A percentile compares a stretch with the other conserved stretches of the same genome.
phyloP scores from a whole-genome alignment of 768 basidiomycete species.

The Boletus vermiculosoides region DNA sequence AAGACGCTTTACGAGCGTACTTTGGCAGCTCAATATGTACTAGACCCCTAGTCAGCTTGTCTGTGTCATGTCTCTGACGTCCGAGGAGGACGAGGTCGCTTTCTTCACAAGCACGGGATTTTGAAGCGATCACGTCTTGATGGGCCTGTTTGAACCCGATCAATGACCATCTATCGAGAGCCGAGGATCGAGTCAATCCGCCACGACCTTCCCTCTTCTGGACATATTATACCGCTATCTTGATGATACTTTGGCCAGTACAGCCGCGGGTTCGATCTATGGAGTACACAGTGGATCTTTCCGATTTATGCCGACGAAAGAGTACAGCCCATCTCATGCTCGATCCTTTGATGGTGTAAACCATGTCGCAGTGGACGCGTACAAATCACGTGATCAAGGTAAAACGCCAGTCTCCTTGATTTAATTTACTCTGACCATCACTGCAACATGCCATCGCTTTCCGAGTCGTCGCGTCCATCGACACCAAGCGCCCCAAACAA shows the following conservation, averaged over 20 bases:
- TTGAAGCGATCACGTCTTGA: not conserved
- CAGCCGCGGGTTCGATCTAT: not conserved
- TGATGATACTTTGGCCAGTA: too few relatives aligned
- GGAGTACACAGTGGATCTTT: not conserved
- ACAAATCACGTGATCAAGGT: slow-evolving; percentile 19
- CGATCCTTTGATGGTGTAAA: too few relatives aligned
- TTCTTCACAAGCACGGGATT: not conserved
- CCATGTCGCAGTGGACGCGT: not conserved
- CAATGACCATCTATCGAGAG: not conserved
- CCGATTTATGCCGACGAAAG: not conserved
- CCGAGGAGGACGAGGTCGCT: not conserved
- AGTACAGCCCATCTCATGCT: not conserved
- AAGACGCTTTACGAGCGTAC: not conserved
- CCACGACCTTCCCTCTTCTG: not conserved
- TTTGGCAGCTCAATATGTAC: not conserved
- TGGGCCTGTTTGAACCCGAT: not conserved
- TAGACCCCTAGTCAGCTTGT: not conserved
- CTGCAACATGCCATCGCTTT: slow-evolving; percentile 15
- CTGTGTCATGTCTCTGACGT: not conserved
- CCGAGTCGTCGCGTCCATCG: slow-evolving; percentile 36
- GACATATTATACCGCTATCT: not conserved
- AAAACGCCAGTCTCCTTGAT: not conserved
- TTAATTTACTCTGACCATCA: not conserved
- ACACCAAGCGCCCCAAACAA: slow-evolving; percentile 25
- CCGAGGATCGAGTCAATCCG: not conserved